Evolutionary conservation across 2,329 filamentous ascomycete genomes (phyloP), one percentile per base, ranked within the genome.

Genomic region (Aureobasidium leucospermi): DNA sequence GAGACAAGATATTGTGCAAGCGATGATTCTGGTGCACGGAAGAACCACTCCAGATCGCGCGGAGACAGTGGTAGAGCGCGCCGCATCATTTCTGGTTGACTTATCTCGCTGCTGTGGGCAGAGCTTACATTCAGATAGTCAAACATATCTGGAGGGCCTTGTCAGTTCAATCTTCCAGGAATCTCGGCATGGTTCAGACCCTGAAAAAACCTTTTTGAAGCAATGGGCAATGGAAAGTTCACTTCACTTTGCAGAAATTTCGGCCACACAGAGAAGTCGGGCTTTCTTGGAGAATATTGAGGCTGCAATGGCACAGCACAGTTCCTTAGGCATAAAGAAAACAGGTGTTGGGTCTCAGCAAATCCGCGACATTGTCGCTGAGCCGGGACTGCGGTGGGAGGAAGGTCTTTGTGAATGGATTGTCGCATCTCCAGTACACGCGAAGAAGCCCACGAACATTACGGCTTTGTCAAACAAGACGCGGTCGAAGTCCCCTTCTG

Each of bases 351-450:
- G 29, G 28, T 52, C 31, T 47, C 45, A 32, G 16, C 32, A n/a
- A 16, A n/a, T 36, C 4, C 3, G n/a, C 41, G 28, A 11, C 29
- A 6, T 42, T 10, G n/a, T 16, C 19, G 49, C 16, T 9, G 23
- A 23, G 42, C 16, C 23, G 10, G 41, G 70, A 3, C 74, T 74
- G 57, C 67, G 70, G 23, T 77, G 75, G 74, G 75, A 78, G 63
- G 75, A 76, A 49, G 75, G 74, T 9, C 72, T 78, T 38, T 73
- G 74, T 28, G 76, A 78, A 61, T 78, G 75, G 75, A 71, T 77
- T n/a, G 67, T 69, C 0, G 72, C 68, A 39, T 76, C 76, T 8
- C 75, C 76, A 0, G 71, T 63, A 11, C 34, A 34, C 9, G 32
- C 16, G 13, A 39, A 11, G n/a, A 36, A 58, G 34, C 15, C 13